Evolutionary conservation across 192 early-diverging fungal genomes (phyloP).

Genomic region (Coemansia sp.): DNA sequence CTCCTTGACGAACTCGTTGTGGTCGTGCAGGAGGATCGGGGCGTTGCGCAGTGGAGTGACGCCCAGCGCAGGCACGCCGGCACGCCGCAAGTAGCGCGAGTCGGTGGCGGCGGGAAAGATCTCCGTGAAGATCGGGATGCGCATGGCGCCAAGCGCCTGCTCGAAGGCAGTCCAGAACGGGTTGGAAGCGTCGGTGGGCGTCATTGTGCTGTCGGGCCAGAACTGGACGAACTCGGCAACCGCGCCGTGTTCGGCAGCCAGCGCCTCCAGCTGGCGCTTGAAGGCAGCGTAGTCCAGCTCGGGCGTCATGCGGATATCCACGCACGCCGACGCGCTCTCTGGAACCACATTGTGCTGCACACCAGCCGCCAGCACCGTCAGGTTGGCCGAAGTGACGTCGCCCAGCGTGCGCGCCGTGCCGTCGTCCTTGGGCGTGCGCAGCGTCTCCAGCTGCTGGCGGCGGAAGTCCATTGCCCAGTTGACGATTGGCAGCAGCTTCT

Average conservation of each 20-base stretch:
- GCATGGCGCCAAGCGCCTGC: slow-evolving; percentile 56
- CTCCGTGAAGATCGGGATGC: slow-evolving; percentile 62
- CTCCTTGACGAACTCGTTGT: slow-evolving; percentile 83
- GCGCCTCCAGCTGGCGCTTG: slow-evolving; percentile 35
- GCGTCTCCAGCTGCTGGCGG: slow-evolving; percentile 58
- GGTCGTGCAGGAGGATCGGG: slow-evolving; percentile 81
- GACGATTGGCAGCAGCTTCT: slow-evolving; percentile 68
- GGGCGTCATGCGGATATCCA: slow-evolving; percentile 80
- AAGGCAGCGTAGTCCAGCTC: slow-evolving; percentile 65
- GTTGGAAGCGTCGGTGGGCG: slow-evolving; percentile 58
- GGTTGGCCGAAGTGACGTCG: slow-evolving; percentile 80
- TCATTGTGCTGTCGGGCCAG: slow-evolving; percentile 60
- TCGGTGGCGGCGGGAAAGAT: slow-evolving; percentile 89
- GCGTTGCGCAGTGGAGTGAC: slow-evolving; percentile 80
- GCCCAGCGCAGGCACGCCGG: slow-evolving; percentile 78
- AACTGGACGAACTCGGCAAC: slow-evolving; percentile 66
- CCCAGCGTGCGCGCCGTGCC: slow-evolving; percentile 60
- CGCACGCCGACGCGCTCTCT: slow-evolving; percentile 62
- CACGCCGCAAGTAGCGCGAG: slow-evolving; percentile 71
- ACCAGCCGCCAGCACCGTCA: slow-evolving; percentile 73
- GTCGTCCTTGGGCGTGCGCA: slow-evolving; percentile 58
- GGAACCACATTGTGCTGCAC: slow-evolving; percentile 84
- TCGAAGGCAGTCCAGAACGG: slow-evolving; percentile 69
- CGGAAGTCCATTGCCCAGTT: slow-evolving; percentile 71
- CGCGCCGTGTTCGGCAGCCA: slow-evolving; percentile 52